phyloP scores from a whole-genome alignment of 106 monocot genomes.

The Agapanthus africanus region DNA sequence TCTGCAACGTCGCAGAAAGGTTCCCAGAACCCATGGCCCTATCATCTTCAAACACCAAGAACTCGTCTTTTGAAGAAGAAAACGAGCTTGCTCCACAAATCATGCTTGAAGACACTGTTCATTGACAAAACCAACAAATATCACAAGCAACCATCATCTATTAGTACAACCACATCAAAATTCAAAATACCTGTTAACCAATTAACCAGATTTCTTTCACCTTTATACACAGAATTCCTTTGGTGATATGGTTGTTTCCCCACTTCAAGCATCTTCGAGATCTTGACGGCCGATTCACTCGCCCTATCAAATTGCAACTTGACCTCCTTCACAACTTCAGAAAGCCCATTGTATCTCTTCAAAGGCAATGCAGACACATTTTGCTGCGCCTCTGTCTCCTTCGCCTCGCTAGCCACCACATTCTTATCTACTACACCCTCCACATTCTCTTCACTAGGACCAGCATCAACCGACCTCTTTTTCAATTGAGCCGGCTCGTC shows the following conservation, averaged over 20 bases:
- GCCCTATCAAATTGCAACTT: conserved; percentile 41
- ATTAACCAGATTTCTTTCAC: conserved; percentile 15
- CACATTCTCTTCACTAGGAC: conserved; percentile 23
- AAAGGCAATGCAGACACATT: conserved; percentile 31
- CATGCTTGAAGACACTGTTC: conserved; percentile 44
- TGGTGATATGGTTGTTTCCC: conserved; percentile 46
- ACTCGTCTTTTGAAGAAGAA: conserved; percentile 18
- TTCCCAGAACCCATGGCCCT: conserved; percentile 19
- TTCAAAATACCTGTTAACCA: neutral
- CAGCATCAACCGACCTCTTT: conserved; percentile 18
- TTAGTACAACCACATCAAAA: neutral
- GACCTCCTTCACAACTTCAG: conserved; percentile 32
- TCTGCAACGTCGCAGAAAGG: conserved; percentile 48
- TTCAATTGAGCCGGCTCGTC: conserved; percentile 6
- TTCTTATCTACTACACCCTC: conserved; percentile 39
- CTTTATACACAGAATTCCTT: conserved; percentile 31
- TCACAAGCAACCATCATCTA: neutral
- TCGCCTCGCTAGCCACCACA: conserved; percentile 30
- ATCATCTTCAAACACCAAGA: conserved; percentile 35
- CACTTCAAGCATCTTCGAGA: conserved; percentile 48
- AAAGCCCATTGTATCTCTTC: conserved; percentile 11
- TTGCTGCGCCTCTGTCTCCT: conserved; percentile 22
- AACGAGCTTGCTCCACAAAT: conserved; percentile 21
- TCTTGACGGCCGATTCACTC: conserved; percentile 26
- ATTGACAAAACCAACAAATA: conserved; percentile 10